A percentile compares a stretch with the other conserved stretches of the same genome.
Evolutionary conservation across 2,329 filamentous ascomycete genomes (phyloP).

Genomic region (Fusarium denticulatum): DNA sequence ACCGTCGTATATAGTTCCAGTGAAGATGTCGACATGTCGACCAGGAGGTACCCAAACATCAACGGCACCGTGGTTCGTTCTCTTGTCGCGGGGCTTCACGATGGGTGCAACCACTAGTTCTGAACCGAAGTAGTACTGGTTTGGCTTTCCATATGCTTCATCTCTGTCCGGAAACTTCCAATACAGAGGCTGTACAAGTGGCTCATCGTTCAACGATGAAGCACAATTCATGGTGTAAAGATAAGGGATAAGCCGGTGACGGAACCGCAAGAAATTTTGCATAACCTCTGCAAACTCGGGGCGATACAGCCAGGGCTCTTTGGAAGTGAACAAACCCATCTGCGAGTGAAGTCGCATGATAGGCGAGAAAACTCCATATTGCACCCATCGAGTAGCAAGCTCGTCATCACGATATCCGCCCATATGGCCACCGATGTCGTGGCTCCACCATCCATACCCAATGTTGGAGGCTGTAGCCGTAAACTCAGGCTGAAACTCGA

Average conservation of each 20-base stretch:
- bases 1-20: constrained; percentile 66
- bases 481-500: constrained; percentile 73
- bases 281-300: constrained; percentile 58
- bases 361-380: constrained; percentile 69
- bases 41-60: constrained; percentile 67
- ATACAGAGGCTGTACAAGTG: constrained; percentile 70
- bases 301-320: constrained; percentile 70
- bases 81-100: constrained; percentile 58
- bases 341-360: constrained; percentile 70
- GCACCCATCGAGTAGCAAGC: constrained; percentile 68
- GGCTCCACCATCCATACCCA: constrained; percentile 75
- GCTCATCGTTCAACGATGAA: constrained; percentile 56
- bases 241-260: constrained; percentile 69
- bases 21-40: constrained; percentile 67
- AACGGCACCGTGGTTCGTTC: constrained; percentile 58
- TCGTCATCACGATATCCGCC: constrained; percentile 66
- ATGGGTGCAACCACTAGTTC: constrained; percentile 67
- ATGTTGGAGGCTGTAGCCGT: constrained; percentile 74
- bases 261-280: constrained; percentile 60
- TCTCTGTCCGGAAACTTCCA: constrained; percentile 64
- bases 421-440: constrained; percentile 74
- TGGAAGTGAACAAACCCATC: constrained; percentile 66
- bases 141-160: constrained; percentile 65
- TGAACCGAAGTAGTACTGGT: constrained; percentile 68
- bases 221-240: constrained; percentile 66